Conservation (phyloP, 2,329 filamentous ascomycete species). For the Fusarium nematophilum region DNA sequence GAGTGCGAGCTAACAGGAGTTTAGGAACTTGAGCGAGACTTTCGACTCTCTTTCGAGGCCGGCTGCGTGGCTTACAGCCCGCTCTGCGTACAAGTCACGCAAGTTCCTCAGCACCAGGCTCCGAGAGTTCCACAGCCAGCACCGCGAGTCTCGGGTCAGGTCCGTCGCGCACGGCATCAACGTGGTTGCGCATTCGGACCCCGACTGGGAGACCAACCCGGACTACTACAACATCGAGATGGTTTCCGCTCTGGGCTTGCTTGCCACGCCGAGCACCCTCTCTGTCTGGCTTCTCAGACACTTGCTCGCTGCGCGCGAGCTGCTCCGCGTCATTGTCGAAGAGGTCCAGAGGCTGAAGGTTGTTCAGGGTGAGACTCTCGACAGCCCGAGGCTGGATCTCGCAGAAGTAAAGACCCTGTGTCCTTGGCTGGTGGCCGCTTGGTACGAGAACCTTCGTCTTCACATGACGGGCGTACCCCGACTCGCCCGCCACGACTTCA, state of each 20-base stretch:
- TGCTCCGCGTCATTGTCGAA: conserved; percentile 34
- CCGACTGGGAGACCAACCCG: conserved; percentile 45
- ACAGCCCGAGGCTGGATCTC: conserved; percentile 33
- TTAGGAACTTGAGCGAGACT: conserved; percentile 44
- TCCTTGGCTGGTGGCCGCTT: conserved; percentile 46
- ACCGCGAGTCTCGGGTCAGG: conserved; percentile 37
- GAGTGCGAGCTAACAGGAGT: conserved; percentile 5
- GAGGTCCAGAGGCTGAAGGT: conserved; percentile 38
- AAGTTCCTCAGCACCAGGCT: conserved; percentile 40
- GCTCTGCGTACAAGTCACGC: conserved; percentile 42
- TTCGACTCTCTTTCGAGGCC: conserved; percentile 46
- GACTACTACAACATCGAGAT: conserved; percentile 49
- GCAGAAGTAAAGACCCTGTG: conserved; percentile 40
- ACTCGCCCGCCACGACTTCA: conserved; percentile 44
- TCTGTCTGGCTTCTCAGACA: conserved; percentile 47
- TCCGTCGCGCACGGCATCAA: conserved; percentile 47
- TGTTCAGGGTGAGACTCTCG: conserved; percentile 15
- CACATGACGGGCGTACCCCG: conserved; percentile 48
- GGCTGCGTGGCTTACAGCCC: conserved; percentile 41
- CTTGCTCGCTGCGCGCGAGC: conserved; percentile 33
- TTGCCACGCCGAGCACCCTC: conserved; percentile 47
- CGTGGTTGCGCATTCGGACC: conserved; percentile 44
- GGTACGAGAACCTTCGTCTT: conserved; percentile 48
- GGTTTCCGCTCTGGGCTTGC: conserved; percentile 46
- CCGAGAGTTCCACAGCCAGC: conserved; percentile 40